These are phyloP conservation scores for Corylus avellana DNA, from an alignment of 306 rosid species.

Conservation along the genomic window DNA sequence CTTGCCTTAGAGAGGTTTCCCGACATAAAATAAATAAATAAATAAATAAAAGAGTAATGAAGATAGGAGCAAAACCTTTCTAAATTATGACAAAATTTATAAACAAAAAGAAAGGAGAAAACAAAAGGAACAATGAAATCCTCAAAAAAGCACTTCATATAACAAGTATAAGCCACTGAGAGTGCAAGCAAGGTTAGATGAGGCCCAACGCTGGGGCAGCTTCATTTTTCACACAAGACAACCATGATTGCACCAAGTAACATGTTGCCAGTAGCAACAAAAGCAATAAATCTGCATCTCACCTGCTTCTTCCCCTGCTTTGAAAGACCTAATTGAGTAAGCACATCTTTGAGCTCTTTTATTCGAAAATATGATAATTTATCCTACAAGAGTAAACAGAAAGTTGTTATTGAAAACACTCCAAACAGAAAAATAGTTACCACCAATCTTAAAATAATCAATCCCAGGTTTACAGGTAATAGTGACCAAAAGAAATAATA, in stretches of 20 bases:
- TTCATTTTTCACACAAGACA: not conserved
- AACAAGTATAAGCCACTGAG: not conserved
- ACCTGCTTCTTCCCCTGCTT: constrained; percentile 99
- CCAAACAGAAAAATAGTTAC: not conserved
- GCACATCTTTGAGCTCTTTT: constrained; percentile 96
- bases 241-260: constrained; percentile 7
- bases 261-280: constrained; percentile 15
- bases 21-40: too few species aligned
- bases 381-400: constrained; percentile 50
- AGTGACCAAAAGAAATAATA: not conserved
- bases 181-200: constrained; percentile 7
- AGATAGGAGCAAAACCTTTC: not conserved
- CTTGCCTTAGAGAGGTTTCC: too few species aligned
- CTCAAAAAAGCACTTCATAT: not conserved
- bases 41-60: not conserved
- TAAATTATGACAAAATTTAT: not conserved
- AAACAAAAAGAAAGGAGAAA: too few species aligned
- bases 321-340: constrained; percentile 80
- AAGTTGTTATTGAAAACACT: not conserved
- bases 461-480: not conserved
- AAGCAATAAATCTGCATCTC: constrained; percentile 31
- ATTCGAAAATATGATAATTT: constrained; percentile 83
- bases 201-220: constrained; percentile 7
- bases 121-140: not conserved
- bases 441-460: not conserved